phyloP scores from a whole-genome alignment of 192 early-diverging fungal genomes.

The Rhizophagus sp. region DNA sequence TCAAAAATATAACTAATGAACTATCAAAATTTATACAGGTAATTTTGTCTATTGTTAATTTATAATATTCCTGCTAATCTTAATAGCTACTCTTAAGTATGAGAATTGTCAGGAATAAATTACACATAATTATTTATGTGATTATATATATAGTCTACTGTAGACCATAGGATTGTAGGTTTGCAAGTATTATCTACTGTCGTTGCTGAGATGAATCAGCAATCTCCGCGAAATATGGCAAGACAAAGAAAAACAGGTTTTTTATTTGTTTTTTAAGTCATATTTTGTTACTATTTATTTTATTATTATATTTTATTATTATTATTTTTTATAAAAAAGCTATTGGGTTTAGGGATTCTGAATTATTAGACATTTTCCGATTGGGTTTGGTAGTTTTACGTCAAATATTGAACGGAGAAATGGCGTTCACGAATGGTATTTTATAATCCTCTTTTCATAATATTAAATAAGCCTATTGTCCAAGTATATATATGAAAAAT shows the following conservation, averaged over 20 bases:
- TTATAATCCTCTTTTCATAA: background rate
- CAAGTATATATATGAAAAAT: background rate
- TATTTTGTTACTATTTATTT: background rate
- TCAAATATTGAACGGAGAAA: conserved; percentile 38
- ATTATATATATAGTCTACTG: conserved; percentile 42
- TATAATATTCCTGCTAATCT: background rate
- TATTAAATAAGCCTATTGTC: background rate
- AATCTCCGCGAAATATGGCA: conserved; percentile 56
- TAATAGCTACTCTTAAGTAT: conserved; percentile 5
- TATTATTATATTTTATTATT: background rate
- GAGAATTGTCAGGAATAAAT: background rate
- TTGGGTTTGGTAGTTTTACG: conserved; percentile 40
- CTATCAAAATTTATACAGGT: conserved; percentile 63
- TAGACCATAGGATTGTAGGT: conserved; percentile 61
- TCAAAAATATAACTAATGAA: conserved; percentile 52
- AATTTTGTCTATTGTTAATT: conserved; percentile 13
- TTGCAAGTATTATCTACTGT: conserved; percentile 66
- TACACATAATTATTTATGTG: conserved; percentile 2
- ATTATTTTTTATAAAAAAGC: conserved; percentile 36
- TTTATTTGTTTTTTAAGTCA: background rate
- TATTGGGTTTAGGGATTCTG: conserved; percentile 59
- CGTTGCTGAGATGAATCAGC: conserved; percentile 75
- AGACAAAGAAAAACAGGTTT: conserved; percentile 72
- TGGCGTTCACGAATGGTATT: conserved; percentile 46
- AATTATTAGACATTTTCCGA: conserved; percentile 62